phyloP scores from a whole-genome alignment of 2,329 filamentous ascomycete species.

The Penicillium concentricum region DNA sequence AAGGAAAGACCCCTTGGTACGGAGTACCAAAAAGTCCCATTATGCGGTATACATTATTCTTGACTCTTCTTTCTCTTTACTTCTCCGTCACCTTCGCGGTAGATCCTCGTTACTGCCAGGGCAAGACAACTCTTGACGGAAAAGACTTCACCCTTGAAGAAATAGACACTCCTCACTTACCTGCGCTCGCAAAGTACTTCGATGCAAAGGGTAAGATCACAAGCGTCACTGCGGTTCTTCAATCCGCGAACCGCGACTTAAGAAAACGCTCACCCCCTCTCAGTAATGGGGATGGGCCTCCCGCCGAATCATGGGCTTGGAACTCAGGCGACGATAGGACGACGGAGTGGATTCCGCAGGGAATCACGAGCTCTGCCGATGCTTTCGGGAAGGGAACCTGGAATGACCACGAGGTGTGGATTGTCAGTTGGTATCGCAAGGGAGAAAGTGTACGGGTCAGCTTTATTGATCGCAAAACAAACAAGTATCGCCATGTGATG shows the following conservation, averaged over 20 bases:
- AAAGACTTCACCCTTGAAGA: conserved; percentile 17
- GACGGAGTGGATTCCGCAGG: conserved; percentile 37
- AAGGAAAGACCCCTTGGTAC: not conserved
- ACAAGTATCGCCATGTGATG: conserved; percentile 35
- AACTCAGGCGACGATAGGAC: conserved; percentile 34
- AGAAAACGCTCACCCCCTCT: conserved; percentile 7
- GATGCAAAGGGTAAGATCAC: conserved; percentile 8
- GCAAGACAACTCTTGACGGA: not conserved
- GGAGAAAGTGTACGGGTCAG: conserved; percentile 32
- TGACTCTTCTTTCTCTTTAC: not conserved
- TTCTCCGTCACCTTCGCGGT: not conserved
- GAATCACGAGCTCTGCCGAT: conserved; percentile 37
- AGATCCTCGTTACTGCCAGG: conserved; percentile 10
- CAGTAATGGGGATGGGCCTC: not conserved
- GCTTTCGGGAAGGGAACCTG: conserved; percentile 31
- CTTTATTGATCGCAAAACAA: conserved; percentile 32
- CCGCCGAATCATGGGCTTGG: conserved; percentile 16
- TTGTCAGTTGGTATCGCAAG: conserved; percentile 38
- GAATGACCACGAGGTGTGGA: conserved; percentile 34
- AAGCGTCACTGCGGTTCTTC: conserved; percentile 15
- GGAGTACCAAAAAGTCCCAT: not conserved
- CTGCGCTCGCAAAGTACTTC: conserved; percentile 15
- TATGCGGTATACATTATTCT: not conserved
- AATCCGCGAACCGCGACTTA: conserved; percentile 18
- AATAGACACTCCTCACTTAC: conserved; percentile 8